A percentile compares a stretch with the other conserved stretches of the same genome.
phyloP scores from a whole-genome alignment of 2,329 filamentous ascomycete genomes.

The Pezizomycotina sp. region DNA sequence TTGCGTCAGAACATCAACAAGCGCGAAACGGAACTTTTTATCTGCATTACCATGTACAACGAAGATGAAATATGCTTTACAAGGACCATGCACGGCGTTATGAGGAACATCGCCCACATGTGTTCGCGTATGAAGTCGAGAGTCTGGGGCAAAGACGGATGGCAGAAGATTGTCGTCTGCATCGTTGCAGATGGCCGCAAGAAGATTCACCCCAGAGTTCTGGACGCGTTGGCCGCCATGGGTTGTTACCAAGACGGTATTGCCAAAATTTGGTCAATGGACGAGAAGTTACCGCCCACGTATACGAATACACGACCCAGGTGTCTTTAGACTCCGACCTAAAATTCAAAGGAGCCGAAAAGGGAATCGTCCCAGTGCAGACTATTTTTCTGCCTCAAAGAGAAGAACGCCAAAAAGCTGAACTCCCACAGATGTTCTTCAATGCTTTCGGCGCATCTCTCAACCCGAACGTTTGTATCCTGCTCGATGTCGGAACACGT shows the following conservation, averaged over 20 bases:
- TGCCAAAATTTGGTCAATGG: slow-evolving; percentile 97
- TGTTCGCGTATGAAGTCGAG: slow-evolving; percentile 81
- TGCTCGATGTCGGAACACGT: slow-evolving; percentile 89
- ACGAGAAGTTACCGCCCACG: slow-evolving; percentile 83
- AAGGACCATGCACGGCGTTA: slow-evolving; percentile 93
- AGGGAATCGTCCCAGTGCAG: slow-evolving; percentile 94
- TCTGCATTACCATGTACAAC: slow-evolving; percentile 98
- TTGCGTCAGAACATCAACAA: slow-evolving; percentile 78
- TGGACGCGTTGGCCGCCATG: slow-evolving; percentile 90
- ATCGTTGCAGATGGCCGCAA: slow-evolving; percentile 88
- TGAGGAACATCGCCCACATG: slow-evolving; percentile 96
- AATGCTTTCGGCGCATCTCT: slow-evolving; percentile 88
- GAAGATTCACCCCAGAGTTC: slow-evolving; percentile 80
- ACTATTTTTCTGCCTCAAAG: slow-evolving; percentile 97
- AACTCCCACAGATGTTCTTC: slow-evolving; percentile 99
- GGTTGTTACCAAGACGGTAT: slow-evolving; percentile 97
- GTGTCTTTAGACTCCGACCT: slow-evolving; percentile 89
- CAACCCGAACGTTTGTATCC: slow-evolving; percentile 89
- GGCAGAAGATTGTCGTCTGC: slow-evolving; percentile 98
- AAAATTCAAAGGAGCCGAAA: slow-evolving; percentile 98
- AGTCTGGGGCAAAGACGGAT: slow-evolving; percentile 91
- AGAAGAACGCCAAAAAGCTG: slow-evolving; percentile 92
- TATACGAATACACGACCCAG: slow-evolving; percentile 98
- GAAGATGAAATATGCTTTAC: slow-evolving; percentile 95
- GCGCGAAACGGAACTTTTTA: slow-evolving; percentile 86